Conservation (phyloP, 1,139 yeast species). For the Geotrichum fermentans region DNA sequence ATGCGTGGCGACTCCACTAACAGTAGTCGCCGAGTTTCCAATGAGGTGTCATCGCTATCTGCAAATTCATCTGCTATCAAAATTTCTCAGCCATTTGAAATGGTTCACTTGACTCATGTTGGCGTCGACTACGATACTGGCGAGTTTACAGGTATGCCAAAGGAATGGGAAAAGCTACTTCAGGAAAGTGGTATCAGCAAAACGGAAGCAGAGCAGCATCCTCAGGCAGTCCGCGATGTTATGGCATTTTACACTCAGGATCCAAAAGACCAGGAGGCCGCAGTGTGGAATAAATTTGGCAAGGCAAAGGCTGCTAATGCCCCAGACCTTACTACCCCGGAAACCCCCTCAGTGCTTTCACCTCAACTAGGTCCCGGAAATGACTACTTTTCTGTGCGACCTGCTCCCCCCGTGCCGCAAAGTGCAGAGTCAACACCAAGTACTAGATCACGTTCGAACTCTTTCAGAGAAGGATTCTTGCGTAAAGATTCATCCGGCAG, state of each 20-base stretch:
- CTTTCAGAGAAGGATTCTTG: constrained; percentile 17
- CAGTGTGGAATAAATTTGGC: constrained; percentile 70
- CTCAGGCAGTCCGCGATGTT: constrained; percentile 90
- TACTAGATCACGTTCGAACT: constrained; percentile 16
- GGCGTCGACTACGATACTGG: constrained; percentile 82
- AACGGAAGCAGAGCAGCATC: constrained; percentile 82
- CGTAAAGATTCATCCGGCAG: constrained; percentile 18
- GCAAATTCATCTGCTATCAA: constrained; percentile 45
- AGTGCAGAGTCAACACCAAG: neutral
- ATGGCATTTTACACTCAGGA: constrained; percentile 76
- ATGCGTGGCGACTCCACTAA: constrained; percentile 35
- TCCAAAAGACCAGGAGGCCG: constrained; percentile 57
- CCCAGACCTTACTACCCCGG: constrained; percentile 18
- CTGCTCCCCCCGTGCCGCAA: constrained; percentile 17
- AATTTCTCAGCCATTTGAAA: constrained; percentile 85
- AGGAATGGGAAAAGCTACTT: constrained; percentile 82
- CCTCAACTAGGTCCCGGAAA: neutral
- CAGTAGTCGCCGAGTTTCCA: constrained; percentile 13
- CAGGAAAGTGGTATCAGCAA: constrained; percentile 82
- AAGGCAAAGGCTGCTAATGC: constrained; percentile 37
- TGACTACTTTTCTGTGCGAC: constrained; percentile 16
- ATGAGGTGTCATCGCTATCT: constrained; percentile 15
- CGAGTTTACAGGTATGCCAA: constrained; percentile 83
- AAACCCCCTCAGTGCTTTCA: constrained; percentile 10
- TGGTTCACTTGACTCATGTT: constrained; percentile 88